Base-by-base conservation (phyloP, 495 filamentous ascomycete species). In the Lophium mytilinum region DNA sequence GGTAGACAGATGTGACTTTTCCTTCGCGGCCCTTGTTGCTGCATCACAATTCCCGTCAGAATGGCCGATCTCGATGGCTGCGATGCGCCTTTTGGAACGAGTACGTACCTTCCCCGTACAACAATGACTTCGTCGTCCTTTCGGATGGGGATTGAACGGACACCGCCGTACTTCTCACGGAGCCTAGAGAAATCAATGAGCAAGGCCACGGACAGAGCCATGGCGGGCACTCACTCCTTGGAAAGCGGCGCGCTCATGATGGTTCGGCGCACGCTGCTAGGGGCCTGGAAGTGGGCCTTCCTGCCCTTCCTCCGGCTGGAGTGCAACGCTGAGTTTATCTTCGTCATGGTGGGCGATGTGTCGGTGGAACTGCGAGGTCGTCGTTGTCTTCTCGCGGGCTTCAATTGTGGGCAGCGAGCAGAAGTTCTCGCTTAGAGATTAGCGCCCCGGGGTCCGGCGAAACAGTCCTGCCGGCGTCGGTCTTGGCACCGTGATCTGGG, bases 91-190 rank as follows among this genome's bases (percentile, higher is more conserved):
- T 2, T 6, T 30, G 6, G 24, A 6, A 30, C 24, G 24, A 30
- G 24, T 30, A 30, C 24, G 24, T 30, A 30, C 24, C 74, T 73
- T 65, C 93, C 93, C 54, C 93, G 90, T 66, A 87, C 81, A 68
- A 99, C 84, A 68, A 76, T 74, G 66, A 97, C 90, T 76, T 95
- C 89, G 77, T 99, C 93, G 75, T 96, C 92, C 77, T 94, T 94
- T 80, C 93, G 90, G 81, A 98, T 82, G 69, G 93, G 93, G 71
- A 98, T 95, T 68, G 87, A 86, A 77, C 90, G 91, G 74, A 95
- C 90, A 89, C 94, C 91, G 71, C 89, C 90, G 81, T 96, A 84
- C 82, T 97, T 94, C 73, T 92, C 89, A 66, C 88, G 82, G 66
- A 99, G 24, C 24, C 24, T 30, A 30, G 24, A 30, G 24, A 30